Conservation (phyloP, 2,329 filamentous ascomycete genomes). For the Aureobasidium namibiae region DNA sequence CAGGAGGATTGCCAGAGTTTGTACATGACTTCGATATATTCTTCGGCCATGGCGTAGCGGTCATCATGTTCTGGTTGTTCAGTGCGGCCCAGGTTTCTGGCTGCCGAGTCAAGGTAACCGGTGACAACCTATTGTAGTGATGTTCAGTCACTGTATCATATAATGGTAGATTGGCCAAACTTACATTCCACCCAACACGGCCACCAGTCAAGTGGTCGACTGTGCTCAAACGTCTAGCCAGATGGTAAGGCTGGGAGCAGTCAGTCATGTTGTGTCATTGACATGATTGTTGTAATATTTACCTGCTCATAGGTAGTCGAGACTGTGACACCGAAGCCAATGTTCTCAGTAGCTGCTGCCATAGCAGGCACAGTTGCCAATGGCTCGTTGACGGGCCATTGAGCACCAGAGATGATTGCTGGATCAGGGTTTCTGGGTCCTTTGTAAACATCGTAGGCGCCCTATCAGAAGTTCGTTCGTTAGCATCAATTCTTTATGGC, state of each 20-base stretch:
- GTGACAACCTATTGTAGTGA: slow-evolving; percentile 48
- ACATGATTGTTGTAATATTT: background rate
- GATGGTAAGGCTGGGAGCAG: slow-evolving; percentile 45
- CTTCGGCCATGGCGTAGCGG: slow-evolving; percentile 55
- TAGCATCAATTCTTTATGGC: background rate
- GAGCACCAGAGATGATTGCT: slow-evolving; percentile 39
- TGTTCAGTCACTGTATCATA: background rate
- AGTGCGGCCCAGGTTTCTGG: slow-evolving; percentile 51
- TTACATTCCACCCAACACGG: slow-evolving; percentile 27
- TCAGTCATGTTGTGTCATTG: background rate
- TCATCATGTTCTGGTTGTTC: slow-evolving; percentile 57
- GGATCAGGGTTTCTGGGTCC: slow-evolving; percentile 33
- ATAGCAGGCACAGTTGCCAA: slow-evolving; percentile 54
- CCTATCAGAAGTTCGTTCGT: slow-evolving; percentile 19
- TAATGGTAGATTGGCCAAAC: background rate
- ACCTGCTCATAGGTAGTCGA: slow-evolving; percentile 56
- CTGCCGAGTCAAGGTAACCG: slow-evolving; percentile 59
- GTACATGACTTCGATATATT: slow-evolving; percentile 56
- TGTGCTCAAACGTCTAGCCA: slow-evolving; percentile 57
- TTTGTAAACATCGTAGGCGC: slow-evolving; percentile 61
- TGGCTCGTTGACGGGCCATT: slow-evolving; percentile 66
- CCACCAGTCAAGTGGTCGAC: slow-evolving; percentile 60
- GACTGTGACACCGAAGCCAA: slow-evolving; percentile 62
- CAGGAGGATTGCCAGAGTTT: slow-evolving; percentile 62
- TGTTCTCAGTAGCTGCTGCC: slow-evolving; percentile 57